These are phyloP conservation scores for Dryadomyces quercivorus DNA, from an alignment of 2,329 filamentous ascomycete genomes.

Conservation along the genomic window DNA sequence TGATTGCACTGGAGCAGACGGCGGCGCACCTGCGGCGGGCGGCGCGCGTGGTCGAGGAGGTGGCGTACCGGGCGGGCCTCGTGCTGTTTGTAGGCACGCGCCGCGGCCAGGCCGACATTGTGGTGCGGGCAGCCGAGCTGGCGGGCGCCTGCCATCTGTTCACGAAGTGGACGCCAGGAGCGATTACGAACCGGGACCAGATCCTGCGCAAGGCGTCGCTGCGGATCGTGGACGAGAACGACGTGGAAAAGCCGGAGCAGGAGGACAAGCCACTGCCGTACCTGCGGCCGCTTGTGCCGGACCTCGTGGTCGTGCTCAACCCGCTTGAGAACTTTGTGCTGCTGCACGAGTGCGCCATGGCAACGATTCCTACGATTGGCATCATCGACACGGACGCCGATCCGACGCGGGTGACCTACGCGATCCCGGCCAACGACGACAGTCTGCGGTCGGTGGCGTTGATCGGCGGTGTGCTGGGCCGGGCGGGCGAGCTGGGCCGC, in stretches of 20 bases:
- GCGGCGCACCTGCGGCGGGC: constrained; percentile 84
- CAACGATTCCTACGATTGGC: constrained; percentile 86
- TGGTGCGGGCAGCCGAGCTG: constrained; percentile 69
- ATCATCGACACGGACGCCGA: constrained; percentile 90
- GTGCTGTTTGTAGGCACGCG: constrained; percentile 87
- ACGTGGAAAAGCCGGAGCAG: constrained; percentile 43
- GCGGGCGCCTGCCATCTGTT: constrained; percentile 79
- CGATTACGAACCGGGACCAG: constrained; percentile 84
- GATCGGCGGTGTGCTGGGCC: constrained; percentile 74
- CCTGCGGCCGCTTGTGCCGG: constrained; percentile 58
- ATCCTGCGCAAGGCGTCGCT: constrained; percentile 61
- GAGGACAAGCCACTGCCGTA: constrained; percentile 33
- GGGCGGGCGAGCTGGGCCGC: constrained; percentile 71
- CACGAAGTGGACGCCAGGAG: constrained; percentile 82
- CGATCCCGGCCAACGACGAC: constrained; percentile 94
- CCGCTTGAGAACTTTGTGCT: constrained; percentile 84
- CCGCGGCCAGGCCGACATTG: constrained; percentile 64
- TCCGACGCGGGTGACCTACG: constrained; percentile 89
- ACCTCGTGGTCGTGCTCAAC: constrained; percentile 86
- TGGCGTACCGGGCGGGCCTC: constrained; percentile 68
- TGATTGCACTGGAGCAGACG: constrained; percentile 83
- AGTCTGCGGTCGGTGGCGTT: constrained; percentile 72
- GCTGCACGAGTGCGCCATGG: constrained; percentile 79
- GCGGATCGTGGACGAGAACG: constrained; percentile 66
- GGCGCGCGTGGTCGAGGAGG: constrained; percentile 81